Percentiles rank a stretch among this genome's conserved stretches.
These are phyloP conservation scores for Carpinus fangiana DNA, from an alignment of 306 rosid species.

Conservation along the genomic window DNA sequence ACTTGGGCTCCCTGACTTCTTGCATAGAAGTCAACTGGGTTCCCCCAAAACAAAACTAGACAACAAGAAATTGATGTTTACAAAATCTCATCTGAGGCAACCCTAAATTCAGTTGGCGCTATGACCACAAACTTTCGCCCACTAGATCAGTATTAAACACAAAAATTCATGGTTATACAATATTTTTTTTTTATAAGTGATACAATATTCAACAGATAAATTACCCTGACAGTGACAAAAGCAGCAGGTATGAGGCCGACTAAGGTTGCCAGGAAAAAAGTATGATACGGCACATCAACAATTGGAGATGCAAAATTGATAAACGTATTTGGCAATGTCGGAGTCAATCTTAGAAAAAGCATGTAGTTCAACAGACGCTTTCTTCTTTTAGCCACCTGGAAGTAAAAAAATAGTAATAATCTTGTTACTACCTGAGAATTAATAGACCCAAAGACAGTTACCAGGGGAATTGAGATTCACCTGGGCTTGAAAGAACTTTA, in stretches of 20 bases:
- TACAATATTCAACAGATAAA: background rate
- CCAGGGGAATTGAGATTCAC: slow-evolving; percentile 37
- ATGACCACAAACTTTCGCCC: background rate
- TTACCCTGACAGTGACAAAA: slow-evolving; percentile 91
- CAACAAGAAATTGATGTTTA: background rate
- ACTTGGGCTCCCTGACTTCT: background rate
- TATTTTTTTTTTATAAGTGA: too few relatives aligned
- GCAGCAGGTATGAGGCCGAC: slow-evolving; percentile 95
- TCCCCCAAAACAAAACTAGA: background rate
- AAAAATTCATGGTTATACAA: background rate
- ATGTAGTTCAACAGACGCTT: slow-evolving; percentile 80
- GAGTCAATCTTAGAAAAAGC: slow-evolving; percentile 94
- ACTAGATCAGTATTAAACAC: slow-evolving; percentile 5
- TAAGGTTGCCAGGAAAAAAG: slow-evolving; percentile 73
- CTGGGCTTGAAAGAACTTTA: slow-evolving; percentile 79
- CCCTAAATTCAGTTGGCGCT: background rate
- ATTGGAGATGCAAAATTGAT: slow-evolving; percentile 96
- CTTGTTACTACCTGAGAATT: background rate
- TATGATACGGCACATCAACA: slow-evolving; percentile 91
- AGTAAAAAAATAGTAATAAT: slow-evolving; percentile 11
- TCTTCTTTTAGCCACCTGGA: slow-evolving; percentile 86
- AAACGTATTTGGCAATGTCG: slow-evolving; percentile 89
- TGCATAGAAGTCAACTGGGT: background rate
- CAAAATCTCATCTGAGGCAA: background rate
- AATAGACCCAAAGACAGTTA: background rate